phyloP scores from a whole-genome alignment of 1,284 basidiomycete genomes.

The Tylopilus sp. region DNA sequence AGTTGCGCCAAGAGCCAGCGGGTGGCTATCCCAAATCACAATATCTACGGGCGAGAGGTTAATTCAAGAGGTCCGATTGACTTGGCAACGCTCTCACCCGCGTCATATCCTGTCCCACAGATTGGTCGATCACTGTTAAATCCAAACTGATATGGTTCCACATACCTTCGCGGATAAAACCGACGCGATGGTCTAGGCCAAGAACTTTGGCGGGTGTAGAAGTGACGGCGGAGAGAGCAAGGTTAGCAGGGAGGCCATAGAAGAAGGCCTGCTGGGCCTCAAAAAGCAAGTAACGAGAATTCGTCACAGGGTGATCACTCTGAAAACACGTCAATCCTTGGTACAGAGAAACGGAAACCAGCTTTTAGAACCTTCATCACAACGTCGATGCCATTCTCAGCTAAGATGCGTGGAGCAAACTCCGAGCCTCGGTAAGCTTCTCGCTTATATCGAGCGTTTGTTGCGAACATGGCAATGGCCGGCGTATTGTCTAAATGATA shows the following conservation, averaged over 20 bases:
- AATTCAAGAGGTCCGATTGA: background rate
- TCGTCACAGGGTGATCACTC: constrained; percentile 73
- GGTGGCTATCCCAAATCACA: constrained; percentile 74
- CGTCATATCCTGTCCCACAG: constrained; percentile 41
- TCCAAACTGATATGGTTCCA: constrained; percentile 19
- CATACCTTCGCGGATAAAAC: constrained; percentile 61
- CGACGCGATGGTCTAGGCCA: constrained; percentile 81
- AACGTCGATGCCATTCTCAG: constrained; percentile 71
- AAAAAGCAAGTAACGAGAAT: constrained; percentile 75
- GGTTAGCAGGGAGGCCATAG: constrained; percentile 57
- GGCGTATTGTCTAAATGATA: constrained; percentile 46
- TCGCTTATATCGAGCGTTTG: constrained; percentile 69
- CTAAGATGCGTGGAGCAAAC: constrained; percentile 77
- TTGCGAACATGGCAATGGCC: constrained; percentile 74
- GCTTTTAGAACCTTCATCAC: constrained; percentile 62
- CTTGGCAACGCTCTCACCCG: constrained; percentile 33
- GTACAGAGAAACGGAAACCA: background rate
- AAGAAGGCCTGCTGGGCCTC: constrained; percentile 89
- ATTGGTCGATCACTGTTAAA: background rate
- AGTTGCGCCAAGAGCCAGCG: constrained; percentile 67
- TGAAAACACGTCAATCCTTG: constrained; percentile 26
- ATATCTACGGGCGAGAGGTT: constrained; percentile 37
- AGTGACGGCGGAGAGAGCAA: constrained; percentile 72
- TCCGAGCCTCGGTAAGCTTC: constrained; percentile 85
- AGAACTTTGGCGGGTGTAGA: constrained; percentile 73